A percentile compares a stretch with the other conserved stretches of the same genome.
phyloP scores from a whole-genome alignment of 2,329 filamentous ascomycete species.

The Fusarium metavorans region DNA sequence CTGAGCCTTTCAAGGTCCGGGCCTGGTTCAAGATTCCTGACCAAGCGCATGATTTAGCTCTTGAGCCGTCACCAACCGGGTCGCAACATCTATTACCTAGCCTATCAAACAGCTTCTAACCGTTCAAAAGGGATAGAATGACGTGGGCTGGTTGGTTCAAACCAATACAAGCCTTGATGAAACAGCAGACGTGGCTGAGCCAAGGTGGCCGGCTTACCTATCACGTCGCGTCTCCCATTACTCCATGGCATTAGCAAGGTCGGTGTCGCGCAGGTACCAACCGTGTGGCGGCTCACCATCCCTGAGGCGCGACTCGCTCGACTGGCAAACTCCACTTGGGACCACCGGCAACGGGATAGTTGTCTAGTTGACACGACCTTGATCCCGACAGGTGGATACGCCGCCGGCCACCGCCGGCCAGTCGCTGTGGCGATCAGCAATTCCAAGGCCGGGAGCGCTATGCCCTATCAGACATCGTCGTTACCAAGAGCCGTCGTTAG shows the following conservation, averaged over 20 bases:
- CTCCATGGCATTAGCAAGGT: background rate
- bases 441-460: background rate
- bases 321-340: background rate
- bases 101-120: background rate
- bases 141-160: background rate
- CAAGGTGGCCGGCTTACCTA: background rate
- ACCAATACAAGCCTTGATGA: background rate
- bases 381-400: background rate
- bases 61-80: background rate
- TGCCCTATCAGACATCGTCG: background rate
- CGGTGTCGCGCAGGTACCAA: background rate
- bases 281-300: background rate
- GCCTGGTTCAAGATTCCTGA: background rate
- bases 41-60: background rate
- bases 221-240: background rate
- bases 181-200: background rate
- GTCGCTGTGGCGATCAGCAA: background rate
- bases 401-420: slow-evolving; percentile 1
- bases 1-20: background rate
- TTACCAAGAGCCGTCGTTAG: background rate
- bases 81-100: background rate
- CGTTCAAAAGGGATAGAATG: background rate
- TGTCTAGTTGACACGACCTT: background rate
- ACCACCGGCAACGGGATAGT: background rate
- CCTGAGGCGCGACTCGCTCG: background rate